Conservation (phyloP, 2,329 filamentous ascomycete species). For the Colletotrichum aenigma region DNA sequence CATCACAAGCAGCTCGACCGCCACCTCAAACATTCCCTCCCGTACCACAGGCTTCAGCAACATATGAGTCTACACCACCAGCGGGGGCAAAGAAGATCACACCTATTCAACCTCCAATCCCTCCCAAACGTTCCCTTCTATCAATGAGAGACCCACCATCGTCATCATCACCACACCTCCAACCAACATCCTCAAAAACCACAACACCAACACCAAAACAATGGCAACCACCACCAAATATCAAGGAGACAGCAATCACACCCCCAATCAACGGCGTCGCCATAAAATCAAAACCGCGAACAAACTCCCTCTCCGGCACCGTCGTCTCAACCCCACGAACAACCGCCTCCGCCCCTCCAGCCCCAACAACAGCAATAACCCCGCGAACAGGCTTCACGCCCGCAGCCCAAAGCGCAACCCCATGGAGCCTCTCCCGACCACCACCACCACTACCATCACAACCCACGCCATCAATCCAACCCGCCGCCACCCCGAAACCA, state of each 20-base stretch:
- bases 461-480: not conserved
- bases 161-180: not conserved
- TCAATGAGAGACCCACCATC: not conserved
- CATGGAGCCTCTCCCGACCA: not conserved
- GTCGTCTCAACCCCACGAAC: not conserved
- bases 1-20: not conserved
- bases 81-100: not conserved
- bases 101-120: not conserved
- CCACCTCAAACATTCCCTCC: not conserved
- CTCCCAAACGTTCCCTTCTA: not conserved
- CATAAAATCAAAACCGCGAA: not conserved
- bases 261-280: not conserved
- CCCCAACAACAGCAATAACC: not conserved
- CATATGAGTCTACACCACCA: not conserved
- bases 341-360: not conserved
- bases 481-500: not conserved
- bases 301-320: not conserved
- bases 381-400: slow-evolving; percentile 8
- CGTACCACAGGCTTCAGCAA: not conserved
- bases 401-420: not conserved
- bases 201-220: not conserved
- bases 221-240: not conserved
- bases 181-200: not conserved
- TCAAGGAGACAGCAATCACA: not conserved
- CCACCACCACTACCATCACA: not conserved